A percentile compares a stretch with the other conserved stretches of the same genome.
Evolutionary conservation across 306 rosid species (phyloP).

Genomic region (Lathyrus oleraceus): DNA sequence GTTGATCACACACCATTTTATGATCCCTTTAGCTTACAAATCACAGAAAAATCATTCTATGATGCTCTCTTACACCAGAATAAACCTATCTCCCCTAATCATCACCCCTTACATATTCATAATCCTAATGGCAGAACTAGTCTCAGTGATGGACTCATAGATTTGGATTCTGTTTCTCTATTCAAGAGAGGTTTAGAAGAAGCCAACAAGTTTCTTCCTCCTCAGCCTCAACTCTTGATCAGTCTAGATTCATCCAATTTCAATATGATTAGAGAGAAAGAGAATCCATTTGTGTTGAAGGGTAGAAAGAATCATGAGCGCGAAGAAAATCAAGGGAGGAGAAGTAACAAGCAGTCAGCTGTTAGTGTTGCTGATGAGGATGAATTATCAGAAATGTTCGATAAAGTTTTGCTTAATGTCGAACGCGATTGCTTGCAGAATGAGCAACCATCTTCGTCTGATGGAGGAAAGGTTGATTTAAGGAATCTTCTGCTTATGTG

Average conservation of each 20-base stretch:
- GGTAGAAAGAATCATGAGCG: conserved; percentile 48
- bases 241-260: conserved; percentile 23
- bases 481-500: conserved; percentile 57
- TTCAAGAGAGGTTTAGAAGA: conserved; percentile 76
- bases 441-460: conserved; percentile 18
- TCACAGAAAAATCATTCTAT: conserved; percentile 59
- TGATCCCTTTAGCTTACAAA: conserved; percentile 56
- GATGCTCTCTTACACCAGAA: conserved; percentile 42
- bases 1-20: conserved; percentile 50
- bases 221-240: conserved; percentile 39
- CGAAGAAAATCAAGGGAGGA: conserved; percentile 36
- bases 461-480: conserved; percentile 57
- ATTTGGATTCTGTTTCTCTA: conserved; percentile 54
- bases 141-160: neutral
- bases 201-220: conserved; percentile 83
- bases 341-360: conserved; percentile 56
- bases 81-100: conserved; percentile 32
- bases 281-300: conserved; percentile 21
- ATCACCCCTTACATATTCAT: conserved; percentile 40
- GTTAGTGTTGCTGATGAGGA: conserved; percentile 37
- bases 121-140: conserved; percentile 7
- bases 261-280: conserved; percentile 15
- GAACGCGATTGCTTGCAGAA: neutral
- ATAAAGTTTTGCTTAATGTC: conserved; percentile 40
- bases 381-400: conserved; percentile 52